phyloP scores from a whole-genome alignment of 208 protist genomes.

The Acanthamoeba culbertsoni region DNA sequence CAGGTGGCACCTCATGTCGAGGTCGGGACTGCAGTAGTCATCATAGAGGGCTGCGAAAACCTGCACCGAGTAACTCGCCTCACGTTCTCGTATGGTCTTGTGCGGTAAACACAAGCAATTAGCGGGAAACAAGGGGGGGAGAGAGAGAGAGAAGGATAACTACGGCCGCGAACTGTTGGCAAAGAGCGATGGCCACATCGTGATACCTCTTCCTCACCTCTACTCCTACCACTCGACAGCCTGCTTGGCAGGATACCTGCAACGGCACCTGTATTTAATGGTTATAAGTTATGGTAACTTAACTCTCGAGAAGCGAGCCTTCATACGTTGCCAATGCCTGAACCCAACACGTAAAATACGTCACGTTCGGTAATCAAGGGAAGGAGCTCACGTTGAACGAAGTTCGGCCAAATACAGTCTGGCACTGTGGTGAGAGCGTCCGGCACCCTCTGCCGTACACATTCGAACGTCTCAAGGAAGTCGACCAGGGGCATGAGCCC shows the following conservation, averaged over 20 bases:
- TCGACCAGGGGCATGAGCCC: too few species aligned
- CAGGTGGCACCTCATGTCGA: too few species aligned
- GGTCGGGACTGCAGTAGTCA: too few species aligned
- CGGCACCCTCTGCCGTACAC: too few species aligned
- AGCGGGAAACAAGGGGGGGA: too few species aligned
- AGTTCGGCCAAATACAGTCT: not conserved
- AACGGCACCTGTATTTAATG: not conserved
- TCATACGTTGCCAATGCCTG: not conserved
- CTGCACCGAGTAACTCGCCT: too few species aligned
- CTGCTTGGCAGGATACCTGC: not conserved
- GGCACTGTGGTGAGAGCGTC: not conserved
- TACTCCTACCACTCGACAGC: not conserved
- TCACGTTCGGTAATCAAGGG: too few species aligned
- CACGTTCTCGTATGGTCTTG: too few species aligned
- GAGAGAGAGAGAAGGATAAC: not conserved
- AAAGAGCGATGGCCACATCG: not conserved
- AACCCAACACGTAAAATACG: not conserved
- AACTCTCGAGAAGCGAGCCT: not conserved
- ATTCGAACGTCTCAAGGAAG: too few species aligned
- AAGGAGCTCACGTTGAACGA: not conserved
- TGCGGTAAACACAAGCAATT: too few species aligned
- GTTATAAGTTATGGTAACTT: not conserved
- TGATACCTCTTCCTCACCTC: not conserved
- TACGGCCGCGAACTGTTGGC: not conserved
- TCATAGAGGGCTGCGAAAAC: too few species aligned